Evolutionary conservation across 1,139 yeast species (phyloP).

Genomic region (Saccharomyces hybrid): DNA sequence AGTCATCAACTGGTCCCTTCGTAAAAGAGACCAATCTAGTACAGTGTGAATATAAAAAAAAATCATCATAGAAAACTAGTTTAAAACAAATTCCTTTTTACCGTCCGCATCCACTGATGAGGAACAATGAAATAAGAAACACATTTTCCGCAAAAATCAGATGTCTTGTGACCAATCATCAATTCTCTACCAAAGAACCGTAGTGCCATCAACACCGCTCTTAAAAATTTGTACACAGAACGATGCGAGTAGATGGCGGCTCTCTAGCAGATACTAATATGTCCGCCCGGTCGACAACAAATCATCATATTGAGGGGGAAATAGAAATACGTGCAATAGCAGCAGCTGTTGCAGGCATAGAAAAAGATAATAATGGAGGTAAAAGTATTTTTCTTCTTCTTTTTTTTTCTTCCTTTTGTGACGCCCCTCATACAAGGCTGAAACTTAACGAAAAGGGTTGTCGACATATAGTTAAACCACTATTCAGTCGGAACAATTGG

Average conservation of each 20-base stretch:
- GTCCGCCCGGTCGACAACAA: conserved; percentile 37
- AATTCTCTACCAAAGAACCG: conserved; percentile 26
- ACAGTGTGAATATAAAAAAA: conserved; percentile 34
- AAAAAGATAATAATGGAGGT: conserved; percentile 3
- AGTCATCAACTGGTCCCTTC: conserved; percentile 27
- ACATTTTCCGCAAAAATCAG: conserved; percentile 21
- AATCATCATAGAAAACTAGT: conserved; percentile 23
- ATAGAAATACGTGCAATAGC: neutral
- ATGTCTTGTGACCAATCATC: conserved; percentile 36
- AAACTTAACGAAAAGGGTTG: conserved; percentile 34
- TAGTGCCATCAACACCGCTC: conserved; percentile 21
- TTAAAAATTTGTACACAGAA: conserved; percentile 33
- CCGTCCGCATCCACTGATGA: neutral
- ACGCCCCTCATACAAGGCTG: conserved; percentile 35
- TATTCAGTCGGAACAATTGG: conserved; percentile 38
- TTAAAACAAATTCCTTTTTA: neutral
- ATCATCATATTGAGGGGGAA: conserved; percentile 27
- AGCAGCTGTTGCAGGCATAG: neutral
- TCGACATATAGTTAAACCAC: conserved; percentile 31
- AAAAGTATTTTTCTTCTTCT: neutral
- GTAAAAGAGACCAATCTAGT: conserved; percentile 26
- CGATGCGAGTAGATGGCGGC: conserved; percentile 20
- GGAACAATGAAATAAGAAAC: conserved; percentile 4
- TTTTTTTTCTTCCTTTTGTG: neutral
- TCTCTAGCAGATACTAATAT: conserved; percentile 29